A percentile compares a stretch with the other conserved stretches of the same genome.
Evolutionary conservation across 345 rosid species (phyloP).

Genomic region (Erucastrum elatum): DNA sequence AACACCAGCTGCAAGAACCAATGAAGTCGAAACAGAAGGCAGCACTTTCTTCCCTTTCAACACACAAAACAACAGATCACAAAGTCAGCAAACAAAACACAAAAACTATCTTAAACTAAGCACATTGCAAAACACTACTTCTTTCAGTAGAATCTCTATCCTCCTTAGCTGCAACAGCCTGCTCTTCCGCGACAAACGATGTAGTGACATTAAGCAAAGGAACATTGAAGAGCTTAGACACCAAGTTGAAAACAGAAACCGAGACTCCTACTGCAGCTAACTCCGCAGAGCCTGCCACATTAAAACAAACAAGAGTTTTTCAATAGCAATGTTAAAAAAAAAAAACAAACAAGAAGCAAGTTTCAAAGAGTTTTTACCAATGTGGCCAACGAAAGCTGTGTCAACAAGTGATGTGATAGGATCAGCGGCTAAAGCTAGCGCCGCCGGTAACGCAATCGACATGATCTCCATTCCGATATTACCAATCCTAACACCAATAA

Average conservation of each 20-base stretch:
- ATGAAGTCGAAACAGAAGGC: slow-evolving; percentile 78
- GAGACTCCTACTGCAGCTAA: slow-evolving; percentile 93
- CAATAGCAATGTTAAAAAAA: neutral
- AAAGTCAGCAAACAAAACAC: slow-evolving; percentile 8
- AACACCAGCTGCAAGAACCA: slow-evolving; percentile 74
- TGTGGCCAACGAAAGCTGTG: slow-evolving; percentile 84
- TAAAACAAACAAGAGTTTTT: neutral
- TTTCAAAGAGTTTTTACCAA: slow-evolving; percentile 47
- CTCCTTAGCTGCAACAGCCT: slow-evolving; percentile 44
- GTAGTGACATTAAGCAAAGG: slow-evolving; percentile 87
- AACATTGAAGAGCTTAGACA: slow-evolving; percentile 81
- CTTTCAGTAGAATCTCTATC: slow-evolving; percentile 18
- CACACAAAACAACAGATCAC: neutral
- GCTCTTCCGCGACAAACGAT: slow-evolving; percentile 95
- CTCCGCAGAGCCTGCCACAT: slow-evolving; percentile 68
- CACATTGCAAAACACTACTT: neutral
- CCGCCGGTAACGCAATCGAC: slow-evolving; percentile 92
- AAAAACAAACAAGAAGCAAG: neutral
- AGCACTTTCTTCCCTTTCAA: slow-evolving; percentile 49
- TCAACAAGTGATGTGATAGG: slow-evolving; percentile 82
- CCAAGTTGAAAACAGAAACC: slow-evolving; percentile 77
- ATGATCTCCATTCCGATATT: slow-evolving; percentile 66
- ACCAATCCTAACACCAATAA: slow-evolving; percentile 46
- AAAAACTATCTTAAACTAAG: neutral
- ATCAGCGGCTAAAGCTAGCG: slow-evolving; percentile 90